Conservation (phyloP, 176 grass and related monocot genomes). For the Musa troglodytarum region DNA sequence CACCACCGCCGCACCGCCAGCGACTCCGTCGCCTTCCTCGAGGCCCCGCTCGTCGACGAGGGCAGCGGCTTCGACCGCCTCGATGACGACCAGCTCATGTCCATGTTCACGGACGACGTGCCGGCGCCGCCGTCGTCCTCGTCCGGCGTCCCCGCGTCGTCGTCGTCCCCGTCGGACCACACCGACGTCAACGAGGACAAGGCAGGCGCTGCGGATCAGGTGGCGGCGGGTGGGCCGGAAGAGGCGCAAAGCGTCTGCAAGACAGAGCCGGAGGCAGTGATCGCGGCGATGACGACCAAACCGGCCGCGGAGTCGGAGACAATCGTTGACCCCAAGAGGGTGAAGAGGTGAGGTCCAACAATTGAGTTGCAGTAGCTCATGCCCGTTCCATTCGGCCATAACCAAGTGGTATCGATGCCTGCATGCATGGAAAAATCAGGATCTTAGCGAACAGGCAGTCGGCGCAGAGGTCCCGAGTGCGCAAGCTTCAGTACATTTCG, state of each 20-base stretch:
- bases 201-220: background rate
- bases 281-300: background rate
- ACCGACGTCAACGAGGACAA: constrained; percentile 58
- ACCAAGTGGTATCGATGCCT: too few relatives aligned
- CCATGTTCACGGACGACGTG: constrained; percentile 63
- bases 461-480: constrained; percentile 77
- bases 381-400: too few relatives aligned
- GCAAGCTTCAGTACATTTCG: constrained; percentile 91
- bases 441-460: constrained; percentile 89
- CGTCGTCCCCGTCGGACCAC: constrained; percentile 50
- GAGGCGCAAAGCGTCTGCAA: constrained; percentile 59
- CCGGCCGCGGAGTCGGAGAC: background rate
- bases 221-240: constrained; percentile 26
- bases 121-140: background rate
- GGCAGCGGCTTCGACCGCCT: constrained; percentile 58
- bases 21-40: constrained; percentile 54
- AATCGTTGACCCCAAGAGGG: constrained; percentile 54
- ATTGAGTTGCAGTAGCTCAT: background rate
- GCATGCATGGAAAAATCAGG: constrained; percentile 19
- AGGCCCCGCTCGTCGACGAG: constrained; percentile 13
- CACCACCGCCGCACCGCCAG: constrained; percentile 45
- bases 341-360: constrained; percentile 43
- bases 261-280: constrained; percentile 11
- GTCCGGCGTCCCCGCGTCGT: background rate
- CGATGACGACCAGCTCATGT: constrained; percentile 67